A percentile compares a stretch with the other conserved stretches of the same genome.
phyloP scores from a whole-genome alignment of 2,329 filamentous ascomycete species.

The Aspergillus pseudoglaucus region DNA sequence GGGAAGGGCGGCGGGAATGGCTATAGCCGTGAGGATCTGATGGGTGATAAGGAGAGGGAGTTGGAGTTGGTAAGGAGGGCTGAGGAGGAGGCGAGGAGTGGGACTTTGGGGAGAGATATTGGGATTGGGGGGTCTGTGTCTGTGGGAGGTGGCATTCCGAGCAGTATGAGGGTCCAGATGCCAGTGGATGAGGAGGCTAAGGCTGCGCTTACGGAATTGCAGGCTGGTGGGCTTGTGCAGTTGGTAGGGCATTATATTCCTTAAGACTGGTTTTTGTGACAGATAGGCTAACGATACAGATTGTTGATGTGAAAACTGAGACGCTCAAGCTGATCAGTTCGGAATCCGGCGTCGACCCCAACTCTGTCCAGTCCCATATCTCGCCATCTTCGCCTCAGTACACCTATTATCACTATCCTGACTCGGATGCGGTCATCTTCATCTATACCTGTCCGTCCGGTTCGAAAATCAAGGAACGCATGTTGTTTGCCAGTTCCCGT shows the following conservation, averaged over 20 bases:
- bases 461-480: slow-evolving; percentile 59
- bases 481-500: slow-evolving; percentile 58
- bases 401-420: slow-evolving; percentile 53
- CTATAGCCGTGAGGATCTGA: slow-evolving; percentile 42
- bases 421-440: slow-evolving; percentile 48
- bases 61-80: slow-evolving; percentile 52
- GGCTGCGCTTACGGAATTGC: slow-evolving; percentile 41
- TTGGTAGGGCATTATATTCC: slow-evolving; percentile 34
- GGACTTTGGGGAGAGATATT: slow-evolving; percentile 46
- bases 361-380: slow-evolving; percentile 43
- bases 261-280: slow-evolving; percentile 6
- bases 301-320: slow-evolving; percentile 43
- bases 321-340: slow-evolving; percentile 48
- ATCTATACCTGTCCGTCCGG: slow-evolving; percentile 58
- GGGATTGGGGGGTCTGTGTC: slow-evolving; percentile 37
- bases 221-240: slow-evolving; percentile 41
- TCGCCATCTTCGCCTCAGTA: slow-evolving; percentile 52
- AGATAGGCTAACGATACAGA: slow-evolving; percentile 18
- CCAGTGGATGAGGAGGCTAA: slow-evolving; percentile 49
- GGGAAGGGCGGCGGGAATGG: slow-evolving; percentile 17
- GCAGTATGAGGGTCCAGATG: slow-evolving; percentile 44
- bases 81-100: slow-evolving; percentile 52
- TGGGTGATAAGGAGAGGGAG: slow-evolving; percentile 56
- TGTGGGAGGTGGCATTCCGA: slow-evolving; percentile 8
- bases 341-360: slow-evolving; percentile 37